Evolutionary conservation across 768 basidiomycete species (phyloP).

Genomic region (Trametes meyenii): DNA sequence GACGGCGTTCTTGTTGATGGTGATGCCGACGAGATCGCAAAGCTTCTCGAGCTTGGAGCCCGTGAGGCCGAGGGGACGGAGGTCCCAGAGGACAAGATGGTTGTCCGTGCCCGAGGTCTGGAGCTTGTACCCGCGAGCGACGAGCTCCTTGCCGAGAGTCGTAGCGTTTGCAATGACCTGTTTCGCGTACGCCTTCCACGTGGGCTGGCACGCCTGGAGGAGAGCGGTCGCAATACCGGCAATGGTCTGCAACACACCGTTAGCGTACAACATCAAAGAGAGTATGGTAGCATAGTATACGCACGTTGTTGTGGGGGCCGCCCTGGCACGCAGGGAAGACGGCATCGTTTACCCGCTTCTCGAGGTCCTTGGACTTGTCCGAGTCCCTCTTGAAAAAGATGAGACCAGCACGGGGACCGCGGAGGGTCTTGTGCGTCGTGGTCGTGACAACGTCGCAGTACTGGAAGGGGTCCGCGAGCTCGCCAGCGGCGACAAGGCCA

Average conservation of each 20-base stretch:
- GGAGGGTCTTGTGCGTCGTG: conserved; percentile 99
- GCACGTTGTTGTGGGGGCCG: conserved; percentile 96
- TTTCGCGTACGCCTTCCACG: conserved; percentile 89
- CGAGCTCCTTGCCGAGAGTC: conserved; percentile 72
- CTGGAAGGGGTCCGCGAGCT: conserved; percentile 90
- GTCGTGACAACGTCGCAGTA: conserved; percentile 98
- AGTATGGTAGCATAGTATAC: conserved; percentile 29
- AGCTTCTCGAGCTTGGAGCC: conserved; percentile 99
- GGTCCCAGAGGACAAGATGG: conserved; percentile 97
- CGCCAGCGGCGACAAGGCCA: conserved; percentile 90
- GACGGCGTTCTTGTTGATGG: conserved; percentile 98
- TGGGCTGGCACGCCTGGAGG: conserved; percentile 86
- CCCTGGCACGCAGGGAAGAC: conserved; percentile 99
- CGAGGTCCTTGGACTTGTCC: conserved; percentile 79
- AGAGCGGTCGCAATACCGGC: conserved; percentile 93
- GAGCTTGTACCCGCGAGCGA: conserved; percentile 87
- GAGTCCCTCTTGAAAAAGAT: conserved; percentile 98
- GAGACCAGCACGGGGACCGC: conserved; percentile 95
- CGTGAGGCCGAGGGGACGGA: conserved; percentile 93
- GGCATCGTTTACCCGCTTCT: conserved; percentile 96
- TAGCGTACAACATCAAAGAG: background rate
- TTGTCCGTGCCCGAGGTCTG: conserved; percentile 97
- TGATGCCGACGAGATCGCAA: conserved; percentile 95
- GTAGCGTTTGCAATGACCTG: conserved; percentile 91
- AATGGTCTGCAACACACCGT: conserved; percentile 65